Evolutionary conservation across 2,329 filamentous ascomycete species (phyloP).

Genomic region (Basipetospora chlamydospora): DNA sequence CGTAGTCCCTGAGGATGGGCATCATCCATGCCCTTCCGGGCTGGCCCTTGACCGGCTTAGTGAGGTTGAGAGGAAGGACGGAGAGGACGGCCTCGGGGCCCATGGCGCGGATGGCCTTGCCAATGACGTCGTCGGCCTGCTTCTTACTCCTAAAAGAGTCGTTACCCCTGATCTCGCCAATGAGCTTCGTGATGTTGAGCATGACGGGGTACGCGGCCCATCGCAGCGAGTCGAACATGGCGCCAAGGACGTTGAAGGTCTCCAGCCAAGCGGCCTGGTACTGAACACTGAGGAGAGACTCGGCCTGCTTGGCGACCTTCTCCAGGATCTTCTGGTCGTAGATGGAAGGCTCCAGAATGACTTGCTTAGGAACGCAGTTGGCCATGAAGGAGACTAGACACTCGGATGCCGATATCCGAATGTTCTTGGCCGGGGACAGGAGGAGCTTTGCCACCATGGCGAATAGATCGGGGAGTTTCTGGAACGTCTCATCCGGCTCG

Average conservation of each 20-base stretch:
- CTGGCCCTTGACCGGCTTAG: slow-evolving; percentile 60
- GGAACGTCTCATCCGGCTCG: slow-evolving; percentile 79
- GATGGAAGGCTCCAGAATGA: slow-evolving; percentile 76
- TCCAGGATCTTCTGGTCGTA: slow-evolving; percentile 84
- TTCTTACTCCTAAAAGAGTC: slow-evolving; percentile 88
- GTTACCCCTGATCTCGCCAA: slow-evolving; percentile 79
- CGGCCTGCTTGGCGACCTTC: slow-evolving; percentile 60
- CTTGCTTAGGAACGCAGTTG: slow-evolving; percentile 73
- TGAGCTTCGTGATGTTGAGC: slow-evolving; percentile 55
- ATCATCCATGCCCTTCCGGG: slow-evolving; percentile 89
- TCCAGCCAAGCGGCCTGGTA: slow-evolving; percentile 93
- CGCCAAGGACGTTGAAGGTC: slow-evolving; percentile 75
- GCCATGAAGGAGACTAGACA: slow-evolving; percentile 86
- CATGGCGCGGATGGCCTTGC: slow-evolving; percentile 77
- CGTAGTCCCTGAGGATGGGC: slow-evolving; percentile 76
- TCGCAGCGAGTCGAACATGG: slow-evolving; percentile 73
- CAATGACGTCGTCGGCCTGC: slow-evolving; percentile 81
- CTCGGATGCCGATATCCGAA: slow-evolving; percentile 85
- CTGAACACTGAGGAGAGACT: slow-evolving; percentile 69
- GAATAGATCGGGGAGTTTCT: slow-evolving; percentile 77
- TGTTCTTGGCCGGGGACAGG: slow-evolving; percentile 78
- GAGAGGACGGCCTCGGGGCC: slow-evolving; percentile 72
- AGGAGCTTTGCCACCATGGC: slow-evolving; percentile 67
- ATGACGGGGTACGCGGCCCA: slow-evolving; percentile 77
- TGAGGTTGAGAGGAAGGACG: slow-evolving; percentile 74